phyloP scores from a whole-genome alignment of 805 yeast genomes.

The Ogataea sp. region DNA sequence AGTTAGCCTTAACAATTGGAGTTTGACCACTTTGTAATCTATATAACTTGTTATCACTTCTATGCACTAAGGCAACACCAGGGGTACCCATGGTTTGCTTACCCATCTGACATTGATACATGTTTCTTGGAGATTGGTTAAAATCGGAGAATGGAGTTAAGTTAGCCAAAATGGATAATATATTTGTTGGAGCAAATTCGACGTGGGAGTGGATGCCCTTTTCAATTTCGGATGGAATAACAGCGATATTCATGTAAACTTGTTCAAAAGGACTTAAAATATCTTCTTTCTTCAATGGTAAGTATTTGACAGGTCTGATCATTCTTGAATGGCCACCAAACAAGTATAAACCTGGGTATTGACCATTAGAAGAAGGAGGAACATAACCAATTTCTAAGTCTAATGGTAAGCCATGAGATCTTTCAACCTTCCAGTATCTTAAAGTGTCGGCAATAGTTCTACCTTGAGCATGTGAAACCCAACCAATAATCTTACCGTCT shows the following conservation, averaged over 20 bases:
- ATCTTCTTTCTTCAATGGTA: slow-evolving; percentile 78
- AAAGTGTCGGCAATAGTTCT: slow-evolving; percentile 79
- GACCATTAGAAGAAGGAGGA: slow-evolving; percentile 94
- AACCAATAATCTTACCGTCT: slow-evolving; percentile 88
- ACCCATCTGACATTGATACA: slow-evolving; percentile 99
- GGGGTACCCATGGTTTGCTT: slow-evolving; percentile 99
- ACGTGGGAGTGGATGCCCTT: slow-evolving; percentile 82
- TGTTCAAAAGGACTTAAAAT: slow-evolving; percentile 97
- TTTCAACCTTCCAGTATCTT: slow-evolving; percentile 88
- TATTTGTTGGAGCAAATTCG: slow-evolving; percentile 91
- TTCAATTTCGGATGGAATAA: slow-evolving; percentile 84
- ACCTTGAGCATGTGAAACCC: slow-evolving; percentile 90
- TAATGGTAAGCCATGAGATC: slow-evolving; percentile 66
- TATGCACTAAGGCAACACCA: slow-evolving; percentile 86
- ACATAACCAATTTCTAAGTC: slow-evolving; percentile 92
- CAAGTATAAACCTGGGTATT: slow-evolving; percentile 89
- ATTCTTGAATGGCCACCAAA: slow-evolving; percentile 92
- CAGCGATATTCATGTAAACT: slow-evolving; percentile 94
- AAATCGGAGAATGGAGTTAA: slow-evolving; percentile 97
- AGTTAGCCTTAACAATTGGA: slow-evolving; percentile 88
- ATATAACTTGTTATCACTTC: slow-evolving; percentile 93
- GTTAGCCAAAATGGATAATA: slow-evolving; percentile 89
- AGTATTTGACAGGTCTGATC: slow-evolving; percentile 91
- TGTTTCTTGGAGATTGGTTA: slow-evolving; percentile 98
- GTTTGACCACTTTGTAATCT: slow-evolving; percentile 93